Percentiles rank a stretch among this genome's conserved stretches.
Conservation (phyloP, 208 protist species). For the Wallacemonas sp. region DNA sequence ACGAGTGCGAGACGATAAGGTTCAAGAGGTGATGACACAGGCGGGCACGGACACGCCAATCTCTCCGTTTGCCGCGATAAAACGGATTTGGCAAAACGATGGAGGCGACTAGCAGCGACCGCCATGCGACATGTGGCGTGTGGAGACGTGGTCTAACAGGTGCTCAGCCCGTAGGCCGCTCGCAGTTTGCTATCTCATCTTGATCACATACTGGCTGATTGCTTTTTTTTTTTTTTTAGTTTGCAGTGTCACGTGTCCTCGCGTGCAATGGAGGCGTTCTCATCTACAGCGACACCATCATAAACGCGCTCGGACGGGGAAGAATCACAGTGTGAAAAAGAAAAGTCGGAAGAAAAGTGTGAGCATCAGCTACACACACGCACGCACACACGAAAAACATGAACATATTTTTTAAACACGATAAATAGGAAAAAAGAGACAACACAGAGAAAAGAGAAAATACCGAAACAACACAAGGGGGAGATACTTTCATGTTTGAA, state of each 20-base stretch:
- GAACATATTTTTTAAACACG: neutral
- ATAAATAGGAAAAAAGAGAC: slow-evolving; percentile 9
- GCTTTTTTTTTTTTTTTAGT: neutral
- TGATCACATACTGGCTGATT: neutral
- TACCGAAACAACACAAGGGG: slow-evolving; percentile 16
- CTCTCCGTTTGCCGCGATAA: no score
- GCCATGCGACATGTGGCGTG: no score
- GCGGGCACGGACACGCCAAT: no score
- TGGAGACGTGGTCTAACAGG: no score
- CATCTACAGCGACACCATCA: no score
- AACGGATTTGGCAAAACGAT: no score
- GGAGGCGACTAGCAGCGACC: no score
- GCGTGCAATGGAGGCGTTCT: no score
- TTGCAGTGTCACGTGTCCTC: neutral
- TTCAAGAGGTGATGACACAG: no score
- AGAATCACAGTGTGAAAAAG: neutral
- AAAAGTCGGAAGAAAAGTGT: neutral
- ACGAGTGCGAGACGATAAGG: no score
- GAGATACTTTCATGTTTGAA: neutral
- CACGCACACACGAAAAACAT: neutral
- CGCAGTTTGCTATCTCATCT: neutral
- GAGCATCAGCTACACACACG: neutral
- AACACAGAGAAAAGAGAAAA: slow-evolving; percentile 14
- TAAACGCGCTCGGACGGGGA: no score
- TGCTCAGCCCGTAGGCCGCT: no score